Percentiles rank a stretch among this genome's conserved stretches.
These are phyloP conservation scores for Calocybe indica DNA, from an alignment of 768 basidiomycete genomes.

Conservation along the genomic window DNA sequence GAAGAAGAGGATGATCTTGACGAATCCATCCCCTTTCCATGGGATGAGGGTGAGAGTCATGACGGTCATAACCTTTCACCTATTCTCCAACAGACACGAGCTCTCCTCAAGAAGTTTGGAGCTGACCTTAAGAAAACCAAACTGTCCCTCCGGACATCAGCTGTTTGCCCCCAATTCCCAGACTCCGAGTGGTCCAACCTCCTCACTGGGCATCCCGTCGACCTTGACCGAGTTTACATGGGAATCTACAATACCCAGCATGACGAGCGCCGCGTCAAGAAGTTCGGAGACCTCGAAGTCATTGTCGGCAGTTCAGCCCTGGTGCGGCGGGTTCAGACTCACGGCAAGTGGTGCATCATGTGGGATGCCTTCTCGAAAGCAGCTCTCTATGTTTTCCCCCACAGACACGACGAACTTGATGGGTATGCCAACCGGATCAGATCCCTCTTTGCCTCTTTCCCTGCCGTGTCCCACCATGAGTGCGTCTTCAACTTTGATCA, in stretches of 20 bases:
- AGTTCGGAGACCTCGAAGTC: slow-evolving; percentile 11
- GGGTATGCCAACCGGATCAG: slow-evolving; percentile 17
- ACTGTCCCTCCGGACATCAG: background rate
- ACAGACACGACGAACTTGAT: slow-evolving; percentile 14
- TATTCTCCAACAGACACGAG: background rate
- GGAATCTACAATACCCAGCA: slow-evolving; percentile 11
- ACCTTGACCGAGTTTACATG: slow-evolving; percentile 19
- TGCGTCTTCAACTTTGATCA: slow-evolving; percentile 21
- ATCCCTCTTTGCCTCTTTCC: slow-evolving; percentile 12
- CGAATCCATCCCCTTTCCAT: too few species aligned
- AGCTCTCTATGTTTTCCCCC: slow-evolving; percentile 17
- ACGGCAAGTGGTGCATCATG: slow-evolving; percentile 17
- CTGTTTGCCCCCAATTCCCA: slow-evolving; percentile 14
- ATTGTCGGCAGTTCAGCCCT: slow-evolving; percentile 9
- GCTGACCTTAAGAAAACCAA: slow-evolving; percentile 5
- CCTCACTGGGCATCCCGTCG: slow-evolving; percentile 12
- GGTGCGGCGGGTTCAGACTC: slow-evolving; percentile 9
- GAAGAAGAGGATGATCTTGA: too few species aligned
- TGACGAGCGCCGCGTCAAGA: slow-evolving; percentile 11
- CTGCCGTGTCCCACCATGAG: slow-evolving; percentile 1
- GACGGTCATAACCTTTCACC: too few species aligned
- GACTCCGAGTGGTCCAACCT: slow-evolving; percentile 16
- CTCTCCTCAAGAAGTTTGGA: slow-evolving; percentile 1
- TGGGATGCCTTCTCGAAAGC: slow-evolving; percentile 13
- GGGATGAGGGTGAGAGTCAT: too few species aligned